These are phyloP conservation scores for Buddleja alternifolia DNA, from an alignment of 257 asterid species.

Conservation along the genomic window DNA sequence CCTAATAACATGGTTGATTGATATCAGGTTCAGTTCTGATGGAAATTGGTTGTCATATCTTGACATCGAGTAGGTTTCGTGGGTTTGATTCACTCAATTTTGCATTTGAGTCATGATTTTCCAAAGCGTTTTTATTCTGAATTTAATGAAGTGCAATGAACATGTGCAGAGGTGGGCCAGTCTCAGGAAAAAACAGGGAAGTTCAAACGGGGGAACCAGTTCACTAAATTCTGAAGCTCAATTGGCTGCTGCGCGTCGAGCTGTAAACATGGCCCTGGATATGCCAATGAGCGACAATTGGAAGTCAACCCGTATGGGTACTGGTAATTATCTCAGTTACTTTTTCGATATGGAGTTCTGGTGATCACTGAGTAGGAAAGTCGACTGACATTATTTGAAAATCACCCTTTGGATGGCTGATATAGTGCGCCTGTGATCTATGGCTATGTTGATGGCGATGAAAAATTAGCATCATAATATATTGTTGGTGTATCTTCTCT, in stretches of 20 bases:
- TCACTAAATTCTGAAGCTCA: conserved; percentile 68
- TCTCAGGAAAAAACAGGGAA: conserved; percentile 62
- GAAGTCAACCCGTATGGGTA: conserved; percentile 43
- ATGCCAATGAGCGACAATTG: conserved; percentile 56
- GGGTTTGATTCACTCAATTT: conserved; percentile 27
- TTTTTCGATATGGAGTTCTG: conserved; percentile 17
- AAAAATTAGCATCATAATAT: no score
- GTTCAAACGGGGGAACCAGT: conserved; percentile 42
- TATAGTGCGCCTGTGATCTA: not conserved
- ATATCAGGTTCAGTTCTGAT: not conserved
- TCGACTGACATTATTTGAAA: conserved; percentile 18
- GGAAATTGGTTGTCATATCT: conserved; percentile 41
- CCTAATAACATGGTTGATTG: not conserved
- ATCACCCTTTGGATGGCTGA: not conserved
- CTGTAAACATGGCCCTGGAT: conserved; percentile 59
- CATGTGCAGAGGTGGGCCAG: conserved; percentile 76
- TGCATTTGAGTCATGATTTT: not conserved
- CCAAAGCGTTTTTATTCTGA: conserved; percentile 10
- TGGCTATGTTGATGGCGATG: conserved; percentile 4
- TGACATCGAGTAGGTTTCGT: conserved; percentile 45
- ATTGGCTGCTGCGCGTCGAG: conserved; percentile 70
- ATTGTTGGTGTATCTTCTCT: not conserved
- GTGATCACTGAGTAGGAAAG: conserved; percentile 15
- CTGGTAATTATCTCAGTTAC: conserved; percentile 45
- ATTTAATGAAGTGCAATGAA: conserved; percentile 13